A percentile compares a stretch with the other conserved stretches of the same genome.
Conservation (phyloP, 140 eudicot species). For the Stevia rebaudiana region DNA sequence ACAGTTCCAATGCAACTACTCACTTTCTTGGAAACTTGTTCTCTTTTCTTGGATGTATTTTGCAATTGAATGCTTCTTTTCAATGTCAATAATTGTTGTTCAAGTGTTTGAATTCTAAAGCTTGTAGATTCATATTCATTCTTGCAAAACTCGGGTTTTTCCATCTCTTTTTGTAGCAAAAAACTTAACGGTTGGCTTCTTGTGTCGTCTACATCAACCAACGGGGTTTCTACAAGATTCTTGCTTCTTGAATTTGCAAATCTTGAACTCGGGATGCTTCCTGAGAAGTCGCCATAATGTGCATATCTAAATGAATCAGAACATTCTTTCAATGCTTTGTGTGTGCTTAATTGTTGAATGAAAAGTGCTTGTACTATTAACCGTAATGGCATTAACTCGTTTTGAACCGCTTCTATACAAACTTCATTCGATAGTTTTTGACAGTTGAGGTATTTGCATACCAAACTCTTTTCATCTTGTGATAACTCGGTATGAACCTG, state of each 20-base stretch:
- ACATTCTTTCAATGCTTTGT: conserved; percentile 73
- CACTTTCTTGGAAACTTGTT: conserved; percentile 27
- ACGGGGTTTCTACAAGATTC: conserved; percentile 56
- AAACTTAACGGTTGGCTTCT: conserved; percentile 44
- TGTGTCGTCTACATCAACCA: conserved; percentile 34
- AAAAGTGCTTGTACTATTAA: conserved; percentile 90
- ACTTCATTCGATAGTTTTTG: conserved; percentile 84
- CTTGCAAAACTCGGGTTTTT: conserved; percentile 40
- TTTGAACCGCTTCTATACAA: conserved; percentile 87
- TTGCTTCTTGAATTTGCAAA: conserved; percentile 55
- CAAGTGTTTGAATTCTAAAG: conserved; percentile 83
- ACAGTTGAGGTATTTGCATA: conserved; percentile 88
- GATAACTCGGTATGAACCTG: conserved; percentile 62
- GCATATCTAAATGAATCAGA: conserved; percentile 73
- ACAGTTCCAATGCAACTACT: conserved; percentile 75
- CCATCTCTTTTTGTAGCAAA: conserved; percentile 47
- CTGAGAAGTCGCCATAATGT: conserved; percentile 60
- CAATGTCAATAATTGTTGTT: conserved; percentile 55
- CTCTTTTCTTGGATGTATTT: conserved; percentile 38
- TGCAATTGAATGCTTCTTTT: conserved; percentile 60
- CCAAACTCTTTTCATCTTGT: conserved; percentile 65
- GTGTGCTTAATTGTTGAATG: conserved; percentile 79
- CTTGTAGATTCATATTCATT: conserved; percentile 75
- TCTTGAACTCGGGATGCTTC: conserved; percentile 67
- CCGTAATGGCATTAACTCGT: conserved; percentile 86